Evolutionary conservation across 306 rosid genomes (phyloP).

Genomic region (Begonia fuchsioides): DNA sequence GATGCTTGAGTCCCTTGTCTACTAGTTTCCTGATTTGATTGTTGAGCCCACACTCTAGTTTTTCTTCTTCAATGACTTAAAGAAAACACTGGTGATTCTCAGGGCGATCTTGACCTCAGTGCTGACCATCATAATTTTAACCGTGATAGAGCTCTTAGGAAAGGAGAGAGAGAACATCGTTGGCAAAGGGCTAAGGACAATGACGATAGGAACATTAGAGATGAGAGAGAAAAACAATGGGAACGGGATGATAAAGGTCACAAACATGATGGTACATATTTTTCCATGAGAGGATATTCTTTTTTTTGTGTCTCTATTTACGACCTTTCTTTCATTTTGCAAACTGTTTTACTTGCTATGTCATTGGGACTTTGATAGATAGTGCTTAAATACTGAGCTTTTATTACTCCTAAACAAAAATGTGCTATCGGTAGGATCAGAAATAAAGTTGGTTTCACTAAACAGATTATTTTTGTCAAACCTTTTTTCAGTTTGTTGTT

Average conservation of each 20-base stretch:
- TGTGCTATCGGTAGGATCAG: too few relatives aligned
- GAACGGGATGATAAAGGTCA: conserved; percentile 66
- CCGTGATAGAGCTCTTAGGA: conserved; percentile 54
- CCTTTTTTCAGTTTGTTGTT: too few relatives aligned
- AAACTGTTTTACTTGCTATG: too few relatives aligned
- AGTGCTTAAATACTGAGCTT: too few relatives aligned
- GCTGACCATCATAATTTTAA: conserved; percentile 63
- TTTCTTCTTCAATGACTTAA: conserved; percentile 56
- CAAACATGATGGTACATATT: conserved; percentile 44
- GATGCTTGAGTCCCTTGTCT: neutral
- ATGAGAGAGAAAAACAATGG: conserved; percentile 38
- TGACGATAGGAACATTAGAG: conserved; percentile 25
- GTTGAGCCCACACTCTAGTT: conserved; percentile 7
- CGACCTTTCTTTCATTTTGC: too few relatives aligned
- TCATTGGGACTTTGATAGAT: too few relatives aligned
- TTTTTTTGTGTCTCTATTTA: conserved; percentile 15
- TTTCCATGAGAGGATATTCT: conserved; percentile 57
- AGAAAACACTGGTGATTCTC: conserved; percentile 41
- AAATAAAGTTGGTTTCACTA: too few relatives aligned
- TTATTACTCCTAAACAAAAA: too few relatives aligned
- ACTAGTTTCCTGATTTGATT: conserved; percentile 1
- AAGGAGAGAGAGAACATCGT: conserved; percentile 54
- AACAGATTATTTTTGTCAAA: too few relatives aligned
- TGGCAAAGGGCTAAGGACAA: conserved; percentile 40
- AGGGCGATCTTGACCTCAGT: conserved; percentile 50